A percentile compares a stretch with the other conserved stretches of the same genome.
These are phyloP conservation scores for Polytrichum commune DNA, from an alignment of 225 moss, liverwort and hornwort species.

Conservation along the genomic window DNA sequence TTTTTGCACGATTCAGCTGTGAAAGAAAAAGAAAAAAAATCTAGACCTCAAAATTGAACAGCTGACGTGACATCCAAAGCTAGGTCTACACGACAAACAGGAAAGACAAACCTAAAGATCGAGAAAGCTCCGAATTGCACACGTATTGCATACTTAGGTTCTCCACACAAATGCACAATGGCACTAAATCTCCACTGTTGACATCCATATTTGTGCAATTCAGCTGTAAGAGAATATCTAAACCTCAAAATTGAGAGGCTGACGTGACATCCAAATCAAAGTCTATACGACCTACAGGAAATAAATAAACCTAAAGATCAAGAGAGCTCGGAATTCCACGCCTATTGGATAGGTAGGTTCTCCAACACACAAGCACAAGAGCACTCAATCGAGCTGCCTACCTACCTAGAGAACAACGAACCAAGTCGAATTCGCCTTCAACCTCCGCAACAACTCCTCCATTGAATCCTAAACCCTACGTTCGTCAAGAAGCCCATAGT, in stretches of 20 bases:
- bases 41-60: background rate
- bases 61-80: background rate
- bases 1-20: conserved; percentile 1
- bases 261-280: background rate
- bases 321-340: background rate
- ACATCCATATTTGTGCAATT: background rate
- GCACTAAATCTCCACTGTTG: background rate
- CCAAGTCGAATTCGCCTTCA: conserved; percentile 2
- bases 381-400: conserved; percentile 3
- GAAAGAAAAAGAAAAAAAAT: background rate
- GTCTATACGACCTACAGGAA: background rate
- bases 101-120: conserved; percentile 5
- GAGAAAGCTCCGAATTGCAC: background rate
- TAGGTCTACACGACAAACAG: background rate
- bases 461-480: conserved; percentile 20
- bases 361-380: background rate
- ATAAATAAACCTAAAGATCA: conserved; percentile 3
- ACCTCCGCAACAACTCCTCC: conserved; percentile 32
- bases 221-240: background rate
- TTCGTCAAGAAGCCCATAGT: background rate
- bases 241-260: background rate
- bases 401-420: background rate
- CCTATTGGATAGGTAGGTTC: background rate
- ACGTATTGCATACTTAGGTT: background rate
- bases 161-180: background rate